phyloP scores from a whole-genome alignment of 1,139 yeast species.

The Lodderomyces beijingensis region DNA sequence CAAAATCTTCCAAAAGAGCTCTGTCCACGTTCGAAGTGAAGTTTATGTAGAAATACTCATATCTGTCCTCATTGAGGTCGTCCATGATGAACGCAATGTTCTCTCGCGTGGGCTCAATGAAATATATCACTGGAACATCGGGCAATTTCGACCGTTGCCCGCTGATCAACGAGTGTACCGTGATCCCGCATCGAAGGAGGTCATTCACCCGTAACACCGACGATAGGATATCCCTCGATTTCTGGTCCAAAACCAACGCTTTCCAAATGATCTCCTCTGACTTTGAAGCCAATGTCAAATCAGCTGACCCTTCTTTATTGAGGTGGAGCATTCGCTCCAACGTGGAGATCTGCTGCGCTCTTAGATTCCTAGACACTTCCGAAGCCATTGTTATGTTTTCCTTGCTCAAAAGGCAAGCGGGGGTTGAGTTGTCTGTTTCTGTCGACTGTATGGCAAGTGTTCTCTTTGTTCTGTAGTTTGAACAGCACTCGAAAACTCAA shows the following conservation, averaged over 20 bases:
- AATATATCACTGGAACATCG: slow-evolving; percentile 92
- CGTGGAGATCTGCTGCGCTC: slow-evolving; percentile 38
- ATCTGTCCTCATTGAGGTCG: slow-evolving; percentile 70
- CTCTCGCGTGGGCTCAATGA: slow-evolving; percentile 79
- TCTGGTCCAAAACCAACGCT: slow-evolving; percentile 77
- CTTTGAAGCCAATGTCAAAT: slow-evolving; percentile 48
- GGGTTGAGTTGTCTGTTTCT: no score
- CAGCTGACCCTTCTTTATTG: slow-evolving; percentile 55
- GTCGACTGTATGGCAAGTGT: no score
- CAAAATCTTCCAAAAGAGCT: slow-evolving; percentile 80
- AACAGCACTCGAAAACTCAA: no score
- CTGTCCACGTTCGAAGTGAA: slow-evolving; percentile 79
- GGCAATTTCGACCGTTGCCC: slow-evolving; percentile 74
- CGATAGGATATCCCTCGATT: slow-evolving; percentile 81
- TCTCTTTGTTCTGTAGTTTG: no score
- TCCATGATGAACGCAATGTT: slow-evolving; percentile 65
- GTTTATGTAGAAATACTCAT: slow-evolving; percentile 77
- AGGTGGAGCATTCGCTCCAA: slow-evolving; percentile 82
- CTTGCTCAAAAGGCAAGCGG: no score
- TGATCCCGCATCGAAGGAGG: slow-evolving; percentile 80
- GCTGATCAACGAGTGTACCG: slow-evolving; percentile 74
- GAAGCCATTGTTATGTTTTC: no score
- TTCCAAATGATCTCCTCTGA: slow-evolving; percentile 82
- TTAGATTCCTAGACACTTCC: slow-evolving; percentile 16
- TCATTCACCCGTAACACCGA: slow-evolving; percentile 90